Conservation (phyloP, 148 eudicot species). For the Vaccinium myrtillus region DNA sequence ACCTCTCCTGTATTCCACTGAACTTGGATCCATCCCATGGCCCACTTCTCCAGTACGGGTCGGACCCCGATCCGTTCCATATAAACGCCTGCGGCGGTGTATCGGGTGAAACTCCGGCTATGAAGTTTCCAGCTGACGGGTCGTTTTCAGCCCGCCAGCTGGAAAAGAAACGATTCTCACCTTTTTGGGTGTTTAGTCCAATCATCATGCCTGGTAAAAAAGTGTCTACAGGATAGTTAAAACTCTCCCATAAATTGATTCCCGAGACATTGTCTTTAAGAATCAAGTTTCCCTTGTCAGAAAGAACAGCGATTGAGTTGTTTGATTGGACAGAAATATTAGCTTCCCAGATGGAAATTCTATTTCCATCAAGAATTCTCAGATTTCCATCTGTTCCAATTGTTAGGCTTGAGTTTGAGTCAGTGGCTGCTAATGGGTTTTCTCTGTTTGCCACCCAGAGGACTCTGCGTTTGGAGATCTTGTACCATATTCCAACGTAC, state of each 20-base stretch:
- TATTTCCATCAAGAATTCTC: neutral
- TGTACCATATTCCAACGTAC: conserved; percentile 19
- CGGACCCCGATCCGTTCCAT: neutral
- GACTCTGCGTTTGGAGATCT: neutral
- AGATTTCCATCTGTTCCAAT: conserved; percentile 7
- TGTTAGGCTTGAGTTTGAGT: neutral
- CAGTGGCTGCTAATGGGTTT: neutral
- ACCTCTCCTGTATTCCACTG: neutral
- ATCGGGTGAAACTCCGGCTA: neutral
- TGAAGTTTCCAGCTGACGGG: conserved; percentile 8
- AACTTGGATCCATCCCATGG: conserved; percentile 18
- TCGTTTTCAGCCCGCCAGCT: neutral
- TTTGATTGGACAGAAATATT: neutral
- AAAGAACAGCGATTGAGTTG: conserved; percentile 7
- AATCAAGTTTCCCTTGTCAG: conserved; percentile 9
- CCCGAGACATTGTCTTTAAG: neutral
- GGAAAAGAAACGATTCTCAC: neutral
- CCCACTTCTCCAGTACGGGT: conserved; percentile 8
- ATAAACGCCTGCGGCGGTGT: neutral
- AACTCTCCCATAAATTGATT: conserved; percentile 5
- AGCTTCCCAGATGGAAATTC: conserved; percentile 2
- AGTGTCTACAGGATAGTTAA: conserved; percentile 11
- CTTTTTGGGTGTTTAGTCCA: neutral
- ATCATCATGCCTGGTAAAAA: conserved; percentile 6
- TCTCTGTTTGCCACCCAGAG: conserved; percentile 23